Percentiles rank a stretch among this genome's conserved stretches.
Conservation (phyloP, 208 protist species). For the Trypanosoma caninum region DNA sequence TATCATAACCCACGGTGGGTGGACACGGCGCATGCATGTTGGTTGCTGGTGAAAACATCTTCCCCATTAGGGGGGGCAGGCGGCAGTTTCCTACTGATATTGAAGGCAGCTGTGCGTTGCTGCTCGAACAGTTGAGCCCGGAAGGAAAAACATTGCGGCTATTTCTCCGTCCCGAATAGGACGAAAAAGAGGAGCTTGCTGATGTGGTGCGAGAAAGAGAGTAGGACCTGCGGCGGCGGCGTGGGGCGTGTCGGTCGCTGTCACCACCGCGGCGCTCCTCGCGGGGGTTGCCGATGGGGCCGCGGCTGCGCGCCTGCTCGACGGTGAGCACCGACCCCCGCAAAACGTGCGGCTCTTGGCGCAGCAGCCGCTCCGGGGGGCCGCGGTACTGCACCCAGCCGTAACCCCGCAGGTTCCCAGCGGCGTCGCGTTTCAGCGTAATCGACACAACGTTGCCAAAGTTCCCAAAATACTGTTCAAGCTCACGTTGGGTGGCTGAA, state of each 20-base stretch:
- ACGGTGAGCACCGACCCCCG: conserved; percentile 24
- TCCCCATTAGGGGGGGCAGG: conserved; percentile 4
- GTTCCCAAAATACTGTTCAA: conserved; percentile 40
- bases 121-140: neutral
- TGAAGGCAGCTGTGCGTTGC: conserved; percentile 1
- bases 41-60: neutral
- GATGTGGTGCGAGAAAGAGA: conserved; percentile 11
- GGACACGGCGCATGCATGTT: neutral
- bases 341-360: conserved; percentile 16
- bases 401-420: conserved; percentile 56
- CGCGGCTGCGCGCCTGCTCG: conserved; percentile 6
- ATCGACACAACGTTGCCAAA: conserved; percentile 31
- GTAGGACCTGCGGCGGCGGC: conserved; percentile 12
- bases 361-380: neutral
- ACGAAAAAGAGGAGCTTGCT: conserved; percentile 2
- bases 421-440: conserved; percentile 31
- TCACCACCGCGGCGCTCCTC: neutral
- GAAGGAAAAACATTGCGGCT: neutral
- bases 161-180: neutral
- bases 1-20: too few relatives aligned
- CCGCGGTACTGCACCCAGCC: conserved; percentile 46
- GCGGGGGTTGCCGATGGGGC: neutral
- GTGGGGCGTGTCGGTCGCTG: neutral
- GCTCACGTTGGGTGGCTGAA: conserved; percentile 30
- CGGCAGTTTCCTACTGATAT: conserved; percentile 4